Conservation (phyloP, 306 rosid genomes). For the Hylodesmum podocarpum region DNA sequence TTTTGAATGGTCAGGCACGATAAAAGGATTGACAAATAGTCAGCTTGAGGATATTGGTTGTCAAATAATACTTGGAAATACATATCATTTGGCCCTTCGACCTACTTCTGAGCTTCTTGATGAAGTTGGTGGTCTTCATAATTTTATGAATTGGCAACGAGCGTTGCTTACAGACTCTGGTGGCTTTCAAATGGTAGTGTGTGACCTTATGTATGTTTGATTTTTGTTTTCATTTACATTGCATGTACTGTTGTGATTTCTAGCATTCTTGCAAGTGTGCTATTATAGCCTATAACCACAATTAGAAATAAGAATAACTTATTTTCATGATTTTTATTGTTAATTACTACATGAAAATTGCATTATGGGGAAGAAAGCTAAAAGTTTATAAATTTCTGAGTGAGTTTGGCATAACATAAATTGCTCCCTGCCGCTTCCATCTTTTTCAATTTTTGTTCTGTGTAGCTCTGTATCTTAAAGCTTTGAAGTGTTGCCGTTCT, state of each 20-base stretch:
- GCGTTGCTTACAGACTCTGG: constrained; percentile 95
- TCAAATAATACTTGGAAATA: constrained; percentile 96
- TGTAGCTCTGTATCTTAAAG: neutral
- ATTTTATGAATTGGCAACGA: constrained; percentile 95
- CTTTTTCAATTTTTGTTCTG: neutral
- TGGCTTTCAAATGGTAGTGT: constrained; percentile 92
- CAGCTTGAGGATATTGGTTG: constrained; percentile 96
- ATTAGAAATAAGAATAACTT: neutral
- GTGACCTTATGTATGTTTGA: constrained; percentile 10
- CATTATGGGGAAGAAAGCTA: neutral
- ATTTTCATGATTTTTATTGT: neutral
- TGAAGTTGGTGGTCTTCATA: constrained; percentile 88
- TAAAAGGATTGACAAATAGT: constrained; percentile 75
- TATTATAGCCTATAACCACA: neutral
- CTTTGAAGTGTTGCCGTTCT: neutral
- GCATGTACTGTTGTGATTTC: constrained; percentile 16
- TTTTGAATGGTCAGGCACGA: constrained; percentile 62
- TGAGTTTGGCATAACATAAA: neutral
- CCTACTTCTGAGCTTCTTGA: constrained; percentile 94
- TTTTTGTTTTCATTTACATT: neutral
- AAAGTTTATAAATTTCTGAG: neutral
- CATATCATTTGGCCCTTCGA: constrained; percentile 91
- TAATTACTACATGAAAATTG: neutral
- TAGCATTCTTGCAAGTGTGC: constrained; percentile 1
- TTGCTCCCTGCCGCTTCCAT: neutral